phyloP scores from a whole-genome alignment of 441 rosid genomes.

The California macrophylla region DNA sequence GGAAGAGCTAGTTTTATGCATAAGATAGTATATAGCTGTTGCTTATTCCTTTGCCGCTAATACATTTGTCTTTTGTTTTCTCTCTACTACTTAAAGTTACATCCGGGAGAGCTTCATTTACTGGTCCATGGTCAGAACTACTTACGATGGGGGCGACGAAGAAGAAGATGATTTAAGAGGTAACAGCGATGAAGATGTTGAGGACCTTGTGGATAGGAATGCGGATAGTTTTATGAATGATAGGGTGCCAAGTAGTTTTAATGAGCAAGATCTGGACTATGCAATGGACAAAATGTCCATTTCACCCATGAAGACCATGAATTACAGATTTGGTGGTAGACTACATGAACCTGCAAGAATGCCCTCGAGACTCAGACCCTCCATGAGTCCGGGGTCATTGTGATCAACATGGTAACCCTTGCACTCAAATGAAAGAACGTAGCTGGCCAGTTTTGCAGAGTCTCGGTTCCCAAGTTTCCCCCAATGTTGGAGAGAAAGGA shows the following conservation, averaged over 20 bases:
- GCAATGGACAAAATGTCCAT: constrained; percentile 62
- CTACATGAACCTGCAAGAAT: constrained; percentile 29
- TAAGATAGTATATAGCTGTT: background rate
- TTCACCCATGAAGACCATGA: constrained; percentile 39
- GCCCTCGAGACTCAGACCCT: constrained; percentile 74
- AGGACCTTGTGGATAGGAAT: constrained; percentile 27
- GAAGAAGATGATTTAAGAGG: constrained; percentile 11
- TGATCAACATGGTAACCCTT: constrained; percentile 15
- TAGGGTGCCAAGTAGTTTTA: constrained; percentile 28
- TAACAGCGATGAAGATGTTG: constrained; percentile 38
- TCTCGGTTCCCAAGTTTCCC: too few species aligned
- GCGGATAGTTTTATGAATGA: constrained; percentile 27
- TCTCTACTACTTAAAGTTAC: constrained; percentile 25
- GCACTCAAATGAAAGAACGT: background rate
- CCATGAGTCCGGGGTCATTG: constrained; percentile 54
- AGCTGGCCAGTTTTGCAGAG: background rate
- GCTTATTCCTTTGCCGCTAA: background rate
- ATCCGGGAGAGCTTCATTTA: constrained; percentile 47
- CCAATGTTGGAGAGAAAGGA: too few species aligned
- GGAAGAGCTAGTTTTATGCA: background rate
- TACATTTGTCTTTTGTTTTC: background rate
- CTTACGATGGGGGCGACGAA: constrained; percentile 23
- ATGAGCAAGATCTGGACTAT: constrained; percentile 24
- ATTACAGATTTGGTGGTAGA: constrained; percentile 25
- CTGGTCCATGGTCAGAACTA: constrained; percentile 59